Evolutionary conservation across 768 basidiomycete species (phyloP).

Genomic region (Kwoniella europaea): DNA sequence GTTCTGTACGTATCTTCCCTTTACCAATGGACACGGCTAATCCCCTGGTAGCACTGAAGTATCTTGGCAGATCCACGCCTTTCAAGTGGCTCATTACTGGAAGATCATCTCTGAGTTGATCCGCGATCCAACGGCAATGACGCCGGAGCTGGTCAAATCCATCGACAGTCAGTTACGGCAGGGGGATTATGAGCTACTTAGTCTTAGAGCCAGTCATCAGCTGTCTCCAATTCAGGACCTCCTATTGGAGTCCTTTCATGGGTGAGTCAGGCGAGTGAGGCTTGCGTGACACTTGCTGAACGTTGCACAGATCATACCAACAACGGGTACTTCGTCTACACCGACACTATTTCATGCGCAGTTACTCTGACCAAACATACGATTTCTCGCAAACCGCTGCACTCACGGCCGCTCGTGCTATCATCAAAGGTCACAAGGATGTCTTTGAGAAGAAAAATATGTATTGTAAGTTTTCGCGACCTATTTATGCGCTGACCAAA

Average conservation of each 20-base stretch:
- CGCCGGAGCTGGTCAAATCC: slow-evolving; percentile 6
- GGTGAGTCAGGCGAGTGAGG: slow-evolving; percentile 9
- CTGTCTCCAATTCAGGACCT: slow-evolving; percentile 4
- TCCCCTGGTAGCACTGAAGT: slow-evolving; percentile 8
- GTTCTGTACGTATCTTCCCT: slow-evolving; percentile 1
- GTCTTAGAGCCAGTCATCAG: slow-evolving; percentile 13
- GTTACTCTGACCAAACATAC: not conserved
- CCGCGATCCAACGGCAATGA: slow-evolving; percentile 9
- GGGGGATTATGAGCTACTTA: slow-evolving; percentile 10
- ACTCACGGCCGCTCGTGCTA: slow-evolving; percentile 12
- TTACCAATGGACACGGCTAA: not conserved
- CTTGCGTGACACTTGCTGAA: not conserved
- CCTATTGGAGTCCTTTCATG: slow-evolving; percentile 15
- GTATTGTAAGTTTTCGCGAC: not conserved
- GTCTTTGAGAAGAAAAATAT: slow-evolving; percentile 1
- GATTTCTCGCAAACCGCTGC: slow-evolving; percentile 16
- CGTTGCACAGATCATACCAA: slow-evolving; percentile 12
- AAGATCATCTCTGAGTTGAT: slow-evolving; percentile 5
- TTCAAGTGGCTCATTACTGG: slow-evolving; percentile 9
- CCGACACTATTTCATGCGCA: slow-evolving; percentile 14
- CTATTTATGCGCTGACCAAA: not conserved
- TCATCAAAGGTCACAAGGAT: slow-evolving; percentile 14
- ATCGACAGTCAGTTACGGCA: slow-evolving; percentile 4
- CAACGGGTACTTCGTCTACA: slow-evolving; percentile 16
- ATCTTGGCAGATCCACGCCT: slow-evolving; percentile 9